These are phyloP conservation scores for Hypoxylon intermedium DNA, from an alignment of 495 filamentous ascomycete genomes.

Conservation along the genomic window DNA sequence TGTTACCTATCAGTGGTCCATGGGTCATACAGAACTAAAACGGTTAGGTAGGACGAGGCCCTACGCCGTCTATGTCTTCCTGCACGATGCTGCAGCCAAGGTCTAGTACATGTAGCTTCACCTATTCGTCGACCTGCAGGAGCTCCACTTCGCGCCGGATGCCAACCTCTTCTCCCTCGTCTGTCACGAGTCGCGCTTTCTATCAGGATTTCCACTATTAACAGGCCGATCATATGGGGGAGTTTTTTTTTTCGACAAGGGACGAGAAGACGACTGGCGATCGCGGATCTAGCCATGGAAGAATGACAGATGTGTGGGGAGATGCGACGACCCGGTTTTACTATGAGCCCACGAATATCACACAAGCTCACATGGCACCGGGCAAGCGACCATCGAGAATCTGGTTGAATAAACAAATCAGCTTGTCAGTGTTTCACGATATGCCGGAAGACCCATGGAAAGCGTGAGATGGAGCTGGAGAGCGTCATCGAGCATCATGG, in stretches of 20 bases:
- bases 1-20: conserved; percentile 31
- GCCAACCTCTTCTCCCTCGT: conserved; percentile 14
- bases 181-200: conserved; percentile 32
- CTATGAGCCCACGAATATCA: conserved; percentile 39
- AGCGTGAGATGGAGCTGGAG: conserved; percentile 28
- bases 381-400: conserved; percentile 23
- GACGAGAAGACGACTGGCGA: conserved; percentile 16
- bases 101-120: conserved; percentile 35
- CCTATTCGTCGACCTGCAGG: conserved; percentile 45
- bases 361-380: conserved; percentile 37
- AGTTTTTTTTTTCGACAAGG: conserved; percentile 25
- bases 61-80: conserved; percentile 38
- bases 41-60: conserved; percentile 41
- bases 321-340: conserved; percentile 30
- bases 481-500: conserved; percentile 35
- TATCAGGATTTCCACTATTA: conserved; percentile 39
- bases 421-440: conserved; percentile 39
- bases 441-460: conserved; percentile 35
- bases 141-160: conserved; percentile 36
- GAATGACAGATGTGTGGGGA: conserved; percentile 40
- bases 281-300: conserved; percentile 40
- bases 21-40: conserved; percentile 35
- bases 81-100: conserved; percentile 46
- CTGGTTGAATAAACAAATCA: conserved; percentile 35
- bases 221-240: conserved; percentile 32